phyloP scores from a whole-genome alignment of 2,329 filamentous ascomycete genomes.

The Colletotrichum siamense region DNA sequence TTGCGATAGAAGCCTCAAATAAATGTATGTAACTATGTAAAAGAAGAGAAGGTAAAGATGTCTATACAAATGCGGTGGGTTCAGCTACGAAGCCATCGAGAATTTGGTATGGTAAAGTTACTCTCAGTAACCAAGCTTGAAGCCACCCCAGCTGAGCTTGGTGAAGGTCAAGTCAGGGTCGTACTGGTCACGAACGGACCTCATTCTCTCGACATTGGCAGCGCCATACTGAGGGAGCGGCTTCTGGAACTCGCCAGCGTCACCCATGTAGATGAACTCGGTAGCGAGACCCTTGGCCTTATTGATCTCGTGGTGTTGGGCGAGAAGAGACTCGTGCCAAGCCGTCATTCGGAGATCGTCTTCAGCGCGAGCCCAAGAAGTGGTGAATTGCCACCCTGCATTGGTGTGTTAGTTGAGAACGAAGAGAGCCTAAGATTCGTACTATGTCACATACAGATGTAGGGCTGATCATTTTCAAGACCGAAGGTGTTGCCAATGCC shows the following conservation, averaged over 20 bases:
- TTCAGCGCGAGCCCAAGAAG: slow-evolving; percentile 36
- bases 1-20: neutral
- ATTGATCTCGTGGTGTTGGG: slow-evolving; percentile 35
- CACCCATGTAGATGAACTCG: slow-evolving; percentile 43
- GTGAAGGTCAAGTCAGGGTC: slow-evolving; percentile 37
- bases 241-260: slow-evolving; percentile 42
- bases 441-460: slow-evolving; percentile 31
- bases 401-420: neutral
- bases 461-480: slow-evolving; percentile 31
- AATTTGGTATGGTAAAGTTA: neutral
- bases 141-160: slow-evolving; percentile 39
- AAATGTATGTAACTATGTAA: neutral
- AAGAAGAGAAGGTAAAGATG: neutral
- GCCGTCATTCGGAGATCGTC: slow-evolving; percentile 40
- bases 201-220: slow-evolving; percentile 38
- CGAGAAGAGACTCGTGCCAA: slow-evolving; percentile 34
- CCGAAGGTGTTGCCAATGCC: slow-evolving; percentile 44
- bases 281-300: slow-evolving; percentile 31
- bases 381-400: slow-evolving; percentile 42
- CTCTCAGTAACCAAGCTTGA: slow-evolving; percentile 25
- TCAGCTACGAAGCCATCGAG: neutral
- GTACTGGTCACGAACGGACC: slow-evolving; percentile 31
- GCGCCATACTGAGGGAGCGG: slow-evolving; percentile 33
- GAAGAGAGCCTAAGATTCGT: fast-evolving
- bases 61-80: fast-evolving